Percentiles rank a stretch among this genome's conserved stretches.
These are phyloP conservation scores for Fistulifera pelliculosa DNA, from an alignment of 108 stramenopile species.

Conservation along the genomic window DNA sequence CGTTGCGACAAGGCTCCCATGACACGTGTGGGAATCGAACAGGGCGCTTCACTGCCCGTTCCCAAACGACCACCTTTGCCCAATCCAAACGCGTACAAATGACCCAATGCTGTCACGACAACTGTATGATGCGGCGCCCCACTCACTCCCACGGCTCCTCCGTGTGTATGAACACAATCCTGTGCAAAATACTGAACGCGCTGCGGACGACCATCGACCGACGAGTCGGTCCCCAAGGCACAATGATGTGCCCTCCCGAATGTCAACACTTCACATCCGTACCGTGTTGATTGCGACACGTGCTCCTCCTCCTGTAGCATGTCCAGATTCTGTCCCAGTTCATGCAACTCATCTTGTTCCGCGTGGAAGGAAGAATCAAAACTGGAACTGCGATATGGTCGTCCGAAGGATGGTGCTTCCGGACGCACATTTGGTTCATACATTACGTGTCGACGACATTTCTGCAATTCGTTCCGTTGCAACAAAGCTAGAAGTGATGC, in stretches of 20 bases:
- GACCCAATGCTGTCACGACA: slow-evolving; percentile 50
- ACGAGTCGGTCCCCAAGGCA: slow-evolving; percentile 36
- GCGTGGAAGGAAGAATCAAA: slow-evolving; percentile 14
- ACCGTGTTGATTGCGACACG: slow-evolving; percentile 3
- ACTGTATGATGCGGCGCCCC: slow-evolving; percentile 76
- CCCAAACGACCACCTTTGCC: slow-evolving; percentile 76
- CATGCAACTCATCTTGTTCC: slow-evolving; percentile 19
- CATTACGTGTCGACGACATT: slow-evolving; percentile 27
- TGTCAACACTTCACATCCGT: slow-evolving; percentile 66
- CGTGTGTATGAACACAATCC: slow-evolving; percentile 19
- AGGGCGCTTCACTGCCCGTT: slow-evolving; percentile 51
- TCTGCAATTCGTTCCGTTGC: slow-evolving; percentile 30
- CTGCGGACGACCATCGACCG: slow-evolving; percentile 30
- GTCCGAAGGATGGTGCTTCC: slow-evolving; percentile 4
- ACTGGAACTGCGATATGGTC: slow-evolving; percentile 9
- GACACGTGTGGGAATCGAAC: slow-evolving; percentile 56
- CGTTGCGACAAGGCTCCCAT: slow-evolving; percentile 39
- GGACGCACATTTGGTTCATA: slow-evolving; percentile 3
- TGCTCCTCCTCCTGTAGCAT: slow-evolving; percentile 2
- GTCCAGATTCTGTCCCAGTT: slow-evolving; percentile 20
- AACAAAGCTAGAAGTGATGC: slow-evolving; percentile 42
- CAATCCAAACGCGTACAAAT: slow-evolving; percentile 68
- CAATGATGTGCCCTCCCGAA: slow-evolving; percentile 70
- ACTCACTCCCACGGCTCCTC: slow-evolving; percentile 55
- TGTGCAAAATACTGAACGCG: slow-evolving; percentile 48